These are phyloP conservation scores for Clavaria fumosa DNA, from an alignment of 768 basidiomycete genomes.

Conservation along the genomic window DNA sequence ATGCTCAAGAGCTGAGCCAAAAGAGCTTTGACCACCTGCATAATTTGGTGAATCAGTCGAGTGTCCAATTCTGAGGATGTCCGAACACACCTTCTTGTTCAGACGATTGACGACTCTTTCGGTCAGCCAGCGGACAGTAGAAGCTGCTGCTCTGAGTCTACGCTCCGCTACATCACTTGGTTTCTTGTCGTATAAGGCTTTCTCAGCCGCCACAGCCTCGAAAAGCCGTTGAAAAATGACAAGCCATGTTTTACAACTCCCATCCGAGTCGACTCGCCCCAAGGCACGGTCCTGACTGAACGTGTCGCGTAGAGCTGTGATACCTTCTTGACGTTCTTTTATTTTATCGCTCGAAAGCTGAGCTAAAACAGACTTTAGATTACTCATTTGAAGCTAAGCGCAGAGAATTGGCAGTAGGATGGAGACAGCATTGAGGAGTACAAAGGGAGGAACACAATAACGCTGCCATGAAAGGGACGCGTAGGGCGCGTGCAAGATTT, in stretches of 20 bases:
- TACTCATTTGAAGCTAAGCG: conserved; percentile 4
- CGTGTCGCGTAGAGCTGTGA: conserved; percentile 31
- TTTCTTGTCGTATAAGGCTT: conserved; percentile 27
- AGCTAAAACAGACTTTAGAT: conserved; percentile 30
- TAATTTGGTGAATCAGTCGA: too few relatives aligned
- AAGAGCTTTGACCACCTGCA: conserved; percentile 40
- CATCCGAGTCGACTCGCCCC: conserved; percentile 24
- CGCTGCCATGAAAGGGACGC: background rate
- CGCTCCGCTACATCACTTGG: conserved; percentile 31
- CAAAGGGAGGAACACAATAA: too few relatives aligned
- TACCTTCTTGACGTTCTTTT: conserved; percentile 54
- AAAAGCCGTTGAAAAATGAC: conserved; percentile 64
- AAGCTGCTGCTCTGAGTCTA: conserved; percentile 52
- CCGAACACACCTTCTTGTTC: conserved; percentile 35
- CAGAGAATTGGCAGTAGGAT: background rate
- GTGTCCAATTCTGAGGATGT: too few relatives aligned
- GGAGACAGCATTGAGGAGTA: background rate
- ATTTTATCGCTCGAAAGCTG: conserved; percentile 46
- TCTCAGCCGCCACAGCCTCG: conserved; percentile 47
- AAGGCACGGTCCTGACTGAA: conserved; percentile 36
- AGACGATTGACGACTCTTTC: conserved; percentile 44
- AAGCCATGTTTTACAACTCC: conserved; percentile 38
- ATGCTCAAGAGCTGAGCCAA: conserved; percentile 49
- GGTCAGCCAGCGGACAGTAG: conserved; percentile 56
- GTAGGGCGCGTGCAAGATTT: background rate